A percentile compares a stretch with the other conserved stretches of the same genome.
These are phyloP conservation scores for Blastocladiella britannica DNA, from an alignment of 192 early-diverging fungal species.

Conservation along the genomic window DNA sequence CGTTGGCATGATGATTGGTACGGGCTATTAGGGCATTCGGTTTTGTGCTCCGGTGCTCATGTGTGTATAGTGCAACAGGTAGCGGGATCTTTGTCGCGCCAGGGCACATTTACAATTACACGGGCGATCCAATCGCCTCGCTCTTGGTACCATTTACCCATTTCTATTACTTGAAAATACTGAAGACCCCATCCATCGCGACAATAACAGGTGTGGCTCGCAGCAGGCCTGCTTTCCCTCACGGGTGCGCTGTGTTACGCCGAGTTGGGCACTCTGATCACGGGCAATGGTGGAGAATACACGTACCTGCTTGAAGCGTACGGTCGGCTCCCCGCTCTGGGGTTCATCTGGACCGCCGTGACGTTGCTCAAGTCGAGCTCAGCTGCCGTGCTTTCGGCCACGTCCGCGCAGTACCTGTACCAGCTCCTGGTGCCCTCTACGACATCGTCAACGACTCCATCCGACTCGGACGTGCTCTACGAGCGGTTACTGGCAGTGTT, in stretches of 20 bases:
- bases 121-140: background rate
- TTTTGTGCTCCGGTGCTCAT: background rate
- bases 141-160: slow-evolving; percentile 1
- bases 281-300: slow-evolving; percentile 3
- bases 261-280: slow-evolving; percentile 4
- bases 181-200: background rate
- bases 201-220: background rate
- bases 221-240: slow-evolving; percentile 1
- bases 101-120: slow-evolving; percentile 11
- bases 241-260: slow-evolving; percentile 5
- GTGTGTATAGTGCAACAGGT: slow-evolving; percentile 5
- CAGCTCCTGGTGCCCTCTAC: background rate
- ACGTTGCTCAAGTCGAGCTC: slow-evolving; percentile 1
- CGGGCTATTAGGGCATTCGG: too few relatives aligned
- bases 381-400: background rate
- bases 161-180: background rate
- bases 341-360: slow-evolving; percentile 2
- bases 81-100: slow-evolving; percentile 29
- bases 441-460: background rate
- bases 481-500: background rate
- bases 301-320: slow-evolving; percentile 1
- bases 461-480: background rate
- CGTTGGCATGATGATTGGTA: background rate
- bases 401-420: slow-evolving; percentile 2
- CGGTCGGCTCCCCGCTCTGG: background rate